Percentiles rank a stretch among this genome's conserved stretches.
Conservation (phyloP, 2,329 filamentous ascomycete species). For the Monilinia fructigena region DNA sequence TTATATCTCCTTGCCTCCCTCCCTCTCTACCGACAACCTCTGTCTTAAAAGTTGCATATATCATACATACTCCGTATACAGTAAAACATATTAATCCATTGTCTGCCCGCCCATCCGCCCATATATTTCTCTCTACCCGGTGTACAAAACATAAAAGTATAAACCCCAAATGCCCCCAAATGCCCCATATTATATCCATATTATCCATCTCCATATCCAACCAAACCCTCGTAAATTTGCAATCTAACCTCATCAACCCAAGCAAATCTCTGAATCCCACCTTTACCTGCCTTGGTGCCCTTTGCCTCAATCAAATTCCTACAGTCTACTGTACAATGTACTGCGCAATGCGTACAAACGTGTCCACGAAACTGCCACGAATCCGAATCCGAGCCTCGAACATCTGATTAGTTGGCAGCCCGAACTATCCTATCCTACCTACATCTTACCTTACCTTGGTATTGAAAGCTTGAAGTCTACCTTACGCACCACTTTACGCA, state of each 20-base stretch:
- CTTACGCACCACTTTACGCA: no score
- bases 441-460: no score
- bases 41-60: no score
- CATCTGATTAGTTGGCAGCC: neutral
- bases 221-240: no score
- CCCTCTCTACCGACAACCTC: no score
- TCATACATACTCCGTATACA: no score
- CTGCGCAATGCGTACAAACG: neutral
- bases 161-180: neutral
- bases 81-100: no score
- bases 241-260: neutral
- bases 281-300: neutral
- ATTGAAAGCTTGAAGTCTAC: no score
- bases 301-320: neutral
- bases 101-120: no score
- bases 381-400: constrained; percentile 13
- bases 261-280: neutral
- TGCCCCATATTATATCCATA: neutral
- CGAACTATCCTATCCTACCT: neutral
- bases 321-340: neutral
- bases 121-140: neutral
- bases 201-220: no score
- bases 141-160: neutral
- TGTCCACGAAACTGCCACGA: constrained; percentile 17
- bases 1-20: no score